Conservation (phyloP, 83 land plant genomes). For the Picea abies region DNA sequence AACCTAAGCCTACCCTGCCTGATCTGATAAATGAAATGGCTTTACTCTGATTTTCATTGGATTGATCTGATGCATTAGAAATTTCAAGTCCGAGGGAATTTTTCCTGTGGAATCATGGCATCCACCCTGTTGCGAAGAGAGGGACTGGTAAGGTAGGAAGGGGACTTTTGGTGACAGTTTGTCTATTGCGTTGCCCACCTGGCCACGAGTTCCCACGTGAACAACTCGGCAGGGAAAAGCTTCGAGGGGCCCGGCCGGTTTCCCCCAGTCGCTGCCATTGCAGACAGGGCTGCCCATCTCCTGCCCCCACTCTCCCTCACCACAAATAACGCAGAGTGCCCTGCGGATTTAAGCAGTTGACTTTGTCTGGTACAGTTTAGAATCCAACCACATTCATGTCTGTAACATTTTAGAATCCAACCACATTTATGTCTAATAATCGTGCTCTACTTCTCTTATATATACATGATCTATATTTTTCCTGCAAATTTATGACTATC, state of each 20-base stretch:
- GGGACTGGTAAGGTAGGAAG: constrained; percentile 1
- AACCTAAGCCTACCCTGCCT: too few species aligned
- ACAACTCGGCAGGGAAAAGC: background rate
- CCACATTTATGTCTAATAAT: background rate
- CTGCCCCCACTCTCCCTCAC: background rate
- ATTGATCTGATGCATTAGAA: too few species aligned
- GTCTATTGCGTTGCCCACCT: background rate
- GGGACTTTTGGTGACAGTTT: background rate
- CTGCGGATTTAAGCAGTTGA: background rate
- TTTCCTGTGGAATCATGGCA: too few species aligned
- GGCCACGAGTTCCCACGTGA: constrained; percentile 18
- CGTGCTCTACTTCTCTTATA: background rate
- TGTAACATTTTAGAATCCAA: background rate
- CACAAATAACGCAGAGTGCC: too few species aligned
- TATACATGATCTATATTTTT: too few species aligned
- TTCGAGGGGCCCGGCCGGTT: too few species aligned
- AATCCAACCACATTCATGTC: background rate
- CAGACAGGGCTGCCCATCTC: background rate
- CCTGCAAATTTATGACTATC: too few species aligned
- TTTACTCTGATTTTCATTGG: too few species aligned
- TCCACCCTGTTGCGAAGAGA: background rate
- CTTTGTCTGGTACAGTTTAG: background rate
- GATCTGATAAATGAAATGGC: too few species aligned
- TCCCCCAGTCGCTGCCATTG: background rate
- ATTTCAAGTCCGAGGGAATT: too few species aligned